Percentiles rank a stretch among this genome's conserved stretches.
Conservation (phyloP, 2,329 filamentous ascomycete species). For the Penicillium sp. region DNA sequence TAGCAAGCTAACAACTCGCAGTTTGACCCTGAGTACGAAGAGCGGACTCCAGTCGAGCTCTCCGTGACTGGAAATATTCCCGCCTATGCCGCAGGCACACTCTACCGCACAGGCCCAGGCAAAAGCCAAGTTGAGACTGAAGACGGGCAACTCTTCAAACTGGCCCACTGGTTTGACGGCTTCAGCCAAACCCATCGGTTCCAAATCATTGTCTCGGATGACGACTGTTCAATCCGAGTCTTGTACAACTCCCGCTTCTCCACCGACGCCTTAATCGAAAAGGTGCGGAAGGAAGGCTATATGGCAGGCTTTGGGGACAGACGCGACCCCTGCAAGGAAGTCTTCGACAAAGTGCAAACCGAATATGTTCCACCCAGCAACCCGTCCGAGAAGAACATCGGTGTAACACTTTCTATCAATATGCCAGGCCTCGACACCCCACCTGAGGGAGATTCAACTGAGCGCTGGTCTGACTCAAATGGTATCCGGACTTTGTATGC, state of each 20-base stretch:
- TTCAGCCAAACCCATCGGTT: constrained; percentile 71
- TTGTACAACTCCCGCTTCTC: constrained; percentile 71
- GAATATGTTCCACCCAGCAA: constrained; percentile 44
- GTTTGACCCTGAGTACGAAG: constrained; percentile 69
- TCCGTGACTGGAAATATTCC: constrained; percentile 67
- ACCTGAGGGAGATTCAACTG: constrained; percentile 20
- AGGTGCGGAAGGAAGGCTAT: constrained; percentile 61
- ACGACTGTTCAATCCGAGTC: constrained; percentile 48
- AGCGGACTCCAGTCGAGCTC: constrained; percentile 65
- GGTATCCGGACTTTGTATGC: constrained; percentile 56
- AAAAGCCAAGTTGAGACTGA: constrained; percentile 62
- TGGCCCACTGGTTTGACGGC: constrained; percentile 81
- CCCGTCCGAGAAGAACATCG: constrained; percentile 63
- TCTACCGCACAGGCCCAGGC: constrained; percentile 75
- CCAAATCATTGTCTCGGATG: constrained; percentile 56
- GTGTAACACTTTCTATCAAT: constrained; percentile 66
- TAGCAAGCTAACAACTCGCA: constrained; percentile 32
- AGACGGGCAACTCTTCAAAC: constrained; percentile 57
- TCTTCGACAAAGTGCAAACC: constrained; percentile 65
- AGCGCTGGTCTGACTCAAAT: constrained; percentile 30
- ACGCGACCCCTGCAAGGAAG: constrained; percentile 70
- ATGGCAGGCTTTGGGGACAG: constrained; percentile 67
- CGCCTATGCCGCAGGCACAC: constrained; percentile 65
- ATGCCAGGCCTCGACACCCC: constrained; percentile 56
- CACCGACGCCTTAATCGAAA: constrained; percentile 62